A percentile compares a stretch with the other conserved stretches of the same genome.
Evolutionary conservation across 805 yeast genomes (phyloP).

Genomic region (Maudiozyma turicensis): DNA sequence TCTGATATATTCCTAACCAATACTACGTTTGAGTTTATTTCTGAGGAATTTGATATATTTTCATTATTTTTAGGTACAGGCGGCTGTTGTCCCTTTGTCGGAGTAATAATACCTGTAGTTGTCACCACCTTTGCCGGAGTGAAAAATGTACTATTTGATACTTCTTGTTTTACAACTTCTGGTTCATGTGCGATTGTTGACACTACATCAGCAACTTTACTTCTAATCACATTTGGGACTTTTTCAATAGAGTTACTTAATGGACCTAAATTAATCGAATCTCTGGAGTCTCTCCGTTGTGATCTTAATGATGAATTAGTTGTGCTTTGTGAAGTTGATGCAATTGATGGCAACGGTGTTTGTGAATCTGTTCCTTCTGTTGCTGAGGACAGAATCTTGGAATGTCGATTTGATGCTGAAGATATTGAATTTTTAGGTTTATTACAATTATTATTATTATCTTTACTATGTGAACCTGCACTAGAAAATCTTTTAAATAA

Average conservation of each 20-base stretch:
- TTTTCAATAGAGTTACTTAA: not conserved
- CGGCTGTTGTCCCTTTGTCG: no score
- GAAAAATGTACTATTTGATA: not conserved
- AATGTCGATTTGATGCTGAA: not conserved
- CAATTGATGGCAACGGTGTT: not conserved
- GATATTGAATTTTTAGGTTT: not conserved
- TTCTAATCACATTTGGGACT: not conserved
- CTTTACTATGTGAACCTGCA: not conserved
- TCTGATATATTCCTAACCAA: not conserved
- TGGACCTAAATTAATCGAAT: not conserved
- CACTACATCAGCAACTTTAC: constrained; percentile 1
- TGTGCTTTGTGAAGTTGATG: not conserved
- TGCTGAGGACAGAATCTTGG: not conserved
- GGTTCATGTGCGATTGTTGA: not conserved
- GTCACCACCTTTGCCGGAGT: not conserved
- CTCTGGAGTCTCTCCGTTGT: not conserved
- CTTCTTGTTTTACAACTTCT: not conserved
- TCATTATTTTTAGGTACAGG: no score
- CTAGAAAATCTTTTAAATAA: constrained; percentile 19
- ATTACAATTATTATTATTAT: not conserved
- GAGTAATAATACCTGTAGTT: not conserved
- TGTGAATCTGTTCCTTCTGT: not conserved
- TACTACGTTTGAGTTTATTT: no score
- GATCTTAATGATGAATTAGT: not conserved
- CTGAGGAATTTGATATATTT: no score